These are phyloP conservation scores for Ocimum tenuiflorum DNA, from an alignment of 257 asterid genomes.

Conservation along the genomic window DNA sequence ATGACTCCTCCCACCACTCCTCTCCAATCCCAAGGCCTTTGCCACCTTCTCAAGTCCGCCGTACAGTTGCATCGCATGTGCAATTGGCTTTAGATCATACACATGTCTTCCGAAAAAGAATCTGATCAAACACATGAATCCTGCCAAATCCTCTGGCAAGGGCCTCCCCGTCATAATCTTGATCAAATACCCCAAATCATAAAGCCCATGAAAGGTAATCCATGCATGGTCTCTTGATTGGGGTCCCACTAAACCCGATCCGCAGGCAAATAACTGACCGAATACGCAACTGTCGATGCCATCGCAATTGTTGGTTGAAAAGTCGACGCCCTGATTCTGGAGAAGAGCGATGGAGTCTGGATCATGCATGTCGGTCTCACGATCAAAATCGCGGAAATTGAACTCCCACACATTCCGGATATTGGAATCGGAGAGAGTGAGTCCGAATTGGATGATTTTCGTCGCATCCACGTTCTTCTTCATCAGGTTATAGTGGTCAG, in stretches of 20 bases:
- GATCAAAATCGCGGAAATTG: conserved; percentile 1
- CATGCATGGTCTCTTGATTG: background rate
- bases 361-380: background rate
- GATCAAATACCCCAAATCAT: background rate
- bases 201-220: background rate
- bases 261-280: background rate
- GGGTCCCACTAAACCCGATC: too few species aligned
- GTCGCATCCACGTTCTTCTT: background rate
- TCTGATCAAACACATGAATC: background rate
- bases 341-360: conserved; percentile 5
- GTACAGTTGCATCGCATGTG: background rate
- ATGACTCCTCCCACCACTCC: background rate
- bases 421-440: background rate
- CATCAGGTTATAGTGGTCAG: background rate
- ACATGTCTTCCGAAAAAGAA: background rate
- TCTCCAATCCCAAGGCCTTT: background rate
- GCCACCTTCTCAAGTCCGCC: background rate
- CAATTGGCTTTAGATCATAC: background rate
- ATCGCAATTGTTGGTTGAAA: background rate
- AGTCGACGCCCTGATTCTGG: background rate
- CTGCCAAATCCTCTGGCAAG: background rate
- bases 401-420: background rate
- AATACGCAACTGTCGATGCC: background rate
- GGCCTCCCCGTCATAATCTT: background rate
- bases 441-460: background rate